phyloP scores from a whole-genome alignment of 1,139 yeast genomes.

The Kurtzmaniella quercitrusa region DNA sequence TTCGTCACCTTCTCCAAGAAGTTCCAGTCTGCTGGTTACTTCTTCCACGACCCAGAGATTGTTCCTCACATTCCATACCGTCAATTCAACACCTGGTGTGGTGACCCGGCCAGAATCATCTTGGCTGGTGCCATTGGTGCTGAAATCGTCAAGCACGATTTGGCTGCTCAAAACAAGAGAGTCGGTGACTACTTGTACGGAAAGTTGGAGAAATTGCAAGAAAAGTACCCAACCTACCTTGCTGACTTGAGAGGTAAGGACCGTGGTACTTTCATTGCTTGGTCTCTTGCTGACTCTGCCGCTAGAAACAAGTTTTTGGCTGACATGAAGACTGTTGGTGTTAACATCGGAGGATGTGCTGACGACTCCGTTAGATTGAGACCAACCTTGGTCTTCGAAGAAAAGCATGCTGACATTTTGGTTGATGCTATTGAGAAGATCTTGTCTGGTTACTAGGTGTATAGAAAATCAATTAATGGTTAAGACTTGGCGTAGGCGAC shows the following conservation, averaged over 20 bases:
- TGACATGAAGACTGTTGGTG: slow-evolving; percentile 56
- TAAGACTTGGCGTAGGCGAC: background rate
- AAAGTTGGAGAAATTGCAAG: slow-evolving; percentile 47
- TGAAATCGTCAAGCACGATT: slow-evolving; percentile 58
- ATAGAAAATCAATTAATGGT: background rate
- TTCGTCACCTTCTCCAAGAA: slow-evolving; percentile 81
- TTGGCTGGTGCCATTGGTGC: slow-evolving; percentile 67
- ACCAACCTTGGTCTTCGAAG: slow-evolving; percentile 71
- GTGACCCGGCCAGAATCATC: slow-evolving; percentile 77
- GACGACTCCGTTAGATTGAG: slow-evolving; percentile 69
- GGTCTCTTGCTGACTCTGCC: slow-evolving; percentile 54
- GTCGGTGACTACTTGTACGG: slow-evolving; percentile 62
- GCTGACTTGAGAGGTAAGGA: slow-evolving; percentile 67
- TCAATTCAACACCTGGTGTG: slow-evolving; percentile 91
- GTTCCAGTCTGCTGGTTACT: slow-evolving; percentile 84
- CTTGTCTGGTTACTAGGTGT: slow-evolving; percentile 29
- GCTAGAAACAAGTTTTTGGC: slow-evolving; percentile 56
- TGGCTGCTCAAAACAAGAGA: slow-evolving; percentile 48
- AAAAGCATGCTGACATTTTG: slow-evolving; percentile 70
- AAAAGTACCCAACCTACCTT: slow-evolving; percentile 48
- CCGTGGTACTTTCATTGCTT: slow-evolving; percentile 76
- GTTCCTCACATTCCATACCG: slow-evolving; percentile 72
- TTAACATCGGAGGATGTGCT: slow-evolving; percentile 81
- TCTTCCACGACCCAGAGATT: slow-evolving; percentile 64
- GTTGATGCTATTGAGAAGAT: slow-evolving; percentile 47